Evolutionary conservation across 176 grass and related monocot genomes (phyloP), one percentile per base, ranked within the genome.

Genomic region (Cocos nucifera): DNA sequence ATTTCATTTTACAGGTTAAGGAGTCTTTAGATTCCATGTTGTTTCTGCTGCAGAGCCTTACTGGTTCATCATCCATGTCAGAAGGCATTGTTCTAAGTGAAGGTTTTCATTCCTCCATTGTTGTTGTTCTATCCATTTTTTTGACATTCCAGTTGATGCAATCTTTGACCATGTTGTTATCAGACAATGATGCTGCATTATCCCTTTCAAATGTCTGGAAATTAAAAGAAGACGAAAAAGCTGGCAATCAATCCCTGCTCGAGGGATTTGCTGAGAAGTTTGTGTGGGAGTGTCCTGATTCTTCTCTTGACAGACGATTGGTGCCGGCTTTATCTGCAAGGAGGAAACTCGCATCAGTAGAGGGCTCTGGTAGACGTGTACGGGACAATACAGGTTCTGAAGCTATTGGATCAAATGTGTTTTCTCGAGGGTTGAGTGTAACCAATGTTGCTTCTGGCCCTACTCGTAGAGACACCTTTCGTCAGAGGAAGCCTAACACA

Each of bases 401-500:
- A 88, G 22, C 78, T 54, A 76, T 62, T 57, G 82, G 57, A 67
- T 73, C 21, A 23, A 53, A 59, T 73, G 76, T 71, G 44, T 88
- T 88, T 65, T 70, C 78, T 54, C 78, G 80, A 83, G 63, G 73
- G 75, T 75, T 82, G 59, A 83, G 56, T 69, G 75, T 75, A 74
- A 22, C 69, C 19, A 88, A 74, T 75, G 62, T 19, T 54, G 71
- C 78, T 77, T 65, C 75, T 61, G 87, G 81, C 32, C 87, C 89
- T 62, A 73, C 87, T 51, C 83, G 92, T 15, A 87, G 92, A 77
- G 92, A 97, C 65, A 97, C 81, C 49, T 97, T 97, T 51, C 92
- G 92, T 59, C 92, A 91, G 79, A 66, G 87, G 9, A 97, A 97
- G 69, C 92, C 92, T 54, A 97, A 97, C 58, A 97, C 92, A 64